A percentile compares a stretch with the other conserved stretches of the same genome.
phyloP scores from a whole-genome alignment of 345 rosid species.

The Syzygium grande region DNA sequence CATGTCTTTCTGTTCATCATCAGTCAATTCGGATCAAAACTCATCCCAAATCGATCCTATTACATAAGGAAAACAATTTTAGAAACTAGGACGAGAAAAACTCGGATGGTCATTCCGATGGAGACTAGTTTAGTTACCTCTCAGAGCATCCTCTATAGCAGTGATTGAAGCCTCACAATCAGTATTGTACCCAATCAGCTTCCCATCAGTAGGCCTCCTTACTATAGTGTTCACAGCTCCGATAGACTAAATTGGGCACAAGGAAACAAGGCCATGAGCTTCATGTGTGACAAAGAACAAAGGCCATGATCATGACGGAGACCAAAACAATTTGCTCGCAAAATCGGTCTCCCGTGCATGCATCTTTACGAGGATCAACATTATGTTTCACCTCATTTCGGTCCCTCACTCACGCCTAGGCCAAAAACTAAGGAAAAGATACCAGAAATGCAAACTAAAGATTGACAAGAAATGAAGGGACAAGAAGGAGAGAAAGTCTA shows the following conservation, averaged over 20 bases:
- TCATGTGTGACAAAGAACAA: not conserved
- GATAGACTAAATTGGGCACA: constrained; percentile 18
- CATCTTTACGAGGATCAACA: not conserved
- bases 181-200: constrained; percentile 42
- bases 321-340: not conserved
- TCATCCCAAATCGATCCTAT: not conserved
- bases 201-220: constrained; percentile 38
- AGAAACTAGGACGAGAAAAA: not conserved
- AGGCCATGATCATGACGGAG: not conserved
- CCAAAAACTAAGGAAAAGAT: not conserved
- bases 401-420: not conserved
- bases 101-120: not conserved
- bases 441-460: not conserved
- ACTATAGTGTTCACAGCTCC: constrained; percentile 45
- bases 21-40: not conserved
- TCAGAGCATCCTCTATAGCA: constrained; percentile 47
- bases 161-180: constrained; percentile 44
- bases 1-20: not conserved
- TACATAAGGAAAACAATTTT: not conserved
- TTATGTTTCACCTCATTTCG: not conserved
- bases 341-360: not conserved
- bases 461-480: not conserved
- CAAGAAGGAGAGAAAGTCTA: not conserved
- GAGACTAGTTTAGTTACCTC: constrained; percentile 15
- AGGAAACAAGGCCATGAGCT: not conserved